A percentile compares a stretch with the other conserved stretches of the same genome.
These are phyloP conservation scores for Acacia pycnantha DNA, from an alignment of 331 rosid genomes.

Conservation along the genomic window DNA sequence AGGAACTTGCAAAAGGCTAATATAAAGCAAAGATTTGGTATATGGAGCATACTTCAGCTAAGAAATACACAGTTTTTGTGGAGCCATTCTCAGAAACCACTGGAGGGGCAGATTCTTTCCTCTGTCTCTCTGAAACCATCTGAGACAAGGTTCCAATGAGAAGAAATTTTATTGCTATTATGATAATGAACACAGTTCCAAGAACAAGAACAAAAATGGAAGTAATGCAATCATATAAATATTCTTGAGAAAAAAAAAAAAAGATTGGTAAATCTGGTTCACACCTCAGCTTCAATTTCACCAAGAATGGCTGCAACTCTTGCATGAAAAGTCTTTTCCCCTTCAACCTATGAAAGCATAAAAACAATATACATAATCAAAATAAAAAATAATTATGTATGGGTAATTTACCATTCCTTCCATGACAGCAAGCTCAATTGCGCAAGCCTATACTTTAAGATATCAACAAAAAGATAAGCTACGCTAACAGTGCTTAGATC, in stretches of 20 bases:
- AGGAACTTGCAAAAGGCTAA: not conserved
- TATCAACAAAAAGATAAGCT: not conserved
- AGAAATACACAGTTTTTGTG: constrained; percentile 74
- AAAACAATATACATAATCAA: constrained; percentile 27
- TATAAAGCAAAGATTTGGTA: constrained; percentile 6
- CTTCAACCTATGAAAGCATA: constrained; percentile 70
- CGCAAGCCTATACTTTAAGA: not conserved
- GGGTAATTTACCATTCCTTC: not conserved
- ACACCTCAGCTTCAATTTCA: constrained; percentile 97
- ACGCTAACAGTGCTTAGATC: not conserved
- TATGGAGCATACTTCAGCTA: constrained; percentile 81
- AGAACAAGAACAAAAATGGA: constrained; percentile 4
- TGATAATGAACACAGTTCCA: constrained; percentile 9
- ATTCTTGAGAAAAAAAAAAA: not conserved
- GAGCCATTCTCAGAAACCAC: constrained; percentile 57
- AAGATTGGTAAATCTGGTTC: constrained; percentile 38
- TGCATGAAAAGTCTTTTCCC: constrained; percentile 83
- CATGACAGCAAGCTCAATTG: not conserved
- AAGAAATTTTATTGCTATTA: constrained; percentile 25
- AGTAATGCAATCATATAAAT: not conserved
- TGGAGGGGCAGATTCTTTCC: constrained; percentile 97
- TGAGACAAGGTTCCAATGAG: constrained; percentile 43
- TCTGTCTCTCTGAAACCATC: constrained; percentile 95
- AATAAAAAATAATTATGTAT: constrained; percentile 17
- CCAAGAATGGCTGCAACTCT: constrained; percentile 91